Conservation (phyloP, 2,329 filamentous ascomycete species). For the Rhinocladiella similis region DNA sequence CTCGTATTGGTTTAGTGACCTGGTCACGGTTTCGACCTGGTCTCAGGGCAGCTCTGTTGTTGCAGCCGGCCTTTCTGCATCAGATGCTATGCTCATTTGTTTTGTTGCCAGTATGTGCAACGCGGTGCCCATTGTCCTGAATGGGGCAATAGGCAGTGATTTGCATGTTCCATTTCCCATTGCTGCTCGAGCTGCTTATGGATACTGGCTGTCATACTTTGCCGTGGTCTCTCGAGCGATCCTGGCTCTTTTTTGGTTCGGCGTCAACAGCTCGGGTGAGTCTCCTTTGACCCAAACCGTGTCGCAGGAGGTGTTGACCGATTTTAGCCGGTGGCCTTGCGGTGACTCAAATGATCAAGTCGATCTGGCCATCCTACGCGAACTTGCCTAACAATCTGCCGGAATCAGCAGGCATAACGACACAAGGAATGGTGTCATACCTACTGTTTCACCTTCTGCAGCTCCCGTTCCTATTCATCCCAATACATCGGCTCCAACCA, state of each 20-base stretch:
- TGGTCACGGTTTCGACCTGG: constrained; percentile 17
- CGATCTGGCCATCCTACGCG: constrained; percentile 41
- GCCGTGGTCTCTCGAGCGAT: constrained; percentile 54
- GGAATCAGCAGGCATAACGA: constrained; percentile 28
- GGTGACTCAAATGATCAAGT: constrained; percentile 53
- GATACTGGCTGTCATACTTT: constrained; percentile 56
- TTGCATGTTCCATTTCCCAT: constrained; percentile 59
- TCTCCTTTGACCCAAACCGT: constrained; percentile 11
- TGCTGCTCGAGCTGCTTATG: constrained; percentile 56
- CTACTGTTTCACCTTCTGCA: constrained; percentile 26
- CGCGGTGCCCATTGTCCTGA: constrained; percentile 57
- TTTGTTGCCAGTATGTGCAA: constrained; percentile 15
- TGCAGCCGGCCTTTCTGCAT: constrained; percentile 36
- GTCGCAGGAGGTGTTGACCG: too few species aligned
- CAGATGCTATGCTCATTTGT: constrained; percentile 14
- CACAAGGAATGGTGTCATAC: constrained; percentile 28
- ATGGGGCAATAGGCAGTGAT: constrained; percentile 54
- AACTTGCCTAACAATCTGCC: constrained; percentile 32
- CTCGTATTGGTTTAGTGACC: constrained; percentile 19
- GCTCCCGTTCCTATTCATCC: constrained; percentile 28
- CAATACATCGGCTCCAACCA: constrained; percentile 25
- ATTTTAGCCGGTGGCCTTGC: too few species aligned
- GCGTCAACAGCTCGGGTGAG: constrained; percentile 55
- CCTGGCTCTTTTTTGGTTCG: constrained; percentile 62
- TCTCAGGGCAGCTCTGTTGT: constrained; percentile 32